phyloP scores from a whole-genome alignment of 805 yeast species.

The Saccharomyces kudriavzevii region DNA sequence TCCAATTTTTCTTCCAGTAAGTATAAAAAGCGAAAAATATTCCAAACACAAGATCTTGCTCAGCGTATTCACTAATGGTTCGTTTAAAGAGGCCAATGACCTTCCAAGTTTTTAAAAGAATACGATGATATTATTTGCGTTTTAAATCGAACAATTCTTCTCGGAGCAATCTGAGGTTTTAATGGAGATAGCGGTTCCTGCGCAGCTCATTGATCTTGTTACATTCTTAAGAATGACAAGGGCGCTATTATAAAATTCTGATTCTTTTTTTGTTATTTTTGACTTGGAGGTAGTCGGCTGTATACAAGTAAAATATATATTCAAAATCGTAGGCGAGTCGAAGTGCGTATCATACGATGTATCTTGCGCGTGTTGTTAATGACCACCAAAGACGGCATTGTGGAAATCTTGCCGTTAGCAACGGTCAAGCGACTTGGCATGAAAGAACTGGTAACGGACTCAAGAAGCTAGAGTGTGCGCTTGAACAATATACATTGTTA shows the following conservation, averaged over 20 bases:
- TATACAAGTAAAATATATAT: background rate
- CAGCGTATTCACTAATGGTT: background rate
- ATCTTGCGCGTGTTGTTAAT: background rate
- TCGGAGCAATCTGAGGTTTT: slow-evolving; percentile 26
- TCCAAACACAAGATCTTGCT: background rate
- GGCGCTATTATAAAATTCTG: slow-evolving; percentile 33
- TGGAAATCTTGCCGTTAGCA: too few relatives aligned
- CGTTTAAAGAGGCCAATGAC: slow-evolving; percentile 23
- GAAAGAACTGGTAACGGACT: background rate
- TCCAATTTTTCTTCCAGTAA: background rate
- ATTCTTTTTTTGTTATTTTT: slow-evolving; percentile 21
- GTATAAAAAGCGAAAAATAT: background rate
- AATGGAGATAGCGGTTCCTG: slow-evolving; percentile 33
- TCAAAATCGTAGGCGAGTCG: background rate
- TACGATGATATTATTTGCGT: slow-evolving; percentile 33
- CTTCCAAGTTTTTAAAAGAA: slow-evolving; percentile 35
- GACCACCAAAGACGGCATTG: background rate
- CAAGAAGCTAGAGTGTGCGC: background rate
- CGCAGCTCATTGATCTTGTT: slow-evolving; percentile 32
- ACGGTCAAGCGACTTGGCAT: background rate
- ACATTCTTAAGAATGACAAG: slow-evolving; percentile 30
- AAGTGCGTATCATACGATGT: background rate
- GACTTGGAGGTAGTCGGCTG: background rate
- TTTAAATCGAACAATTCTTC: slow-evolving; percentile 31
- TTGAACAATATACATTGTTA: background rate